Percentiles rank a stretch among this genome's conserved stretches.
These are phyloP conservation scores for Salix suchowensis DNA, from an alignment of 345 rosid species.

Conservation along the genomic window DNA sequence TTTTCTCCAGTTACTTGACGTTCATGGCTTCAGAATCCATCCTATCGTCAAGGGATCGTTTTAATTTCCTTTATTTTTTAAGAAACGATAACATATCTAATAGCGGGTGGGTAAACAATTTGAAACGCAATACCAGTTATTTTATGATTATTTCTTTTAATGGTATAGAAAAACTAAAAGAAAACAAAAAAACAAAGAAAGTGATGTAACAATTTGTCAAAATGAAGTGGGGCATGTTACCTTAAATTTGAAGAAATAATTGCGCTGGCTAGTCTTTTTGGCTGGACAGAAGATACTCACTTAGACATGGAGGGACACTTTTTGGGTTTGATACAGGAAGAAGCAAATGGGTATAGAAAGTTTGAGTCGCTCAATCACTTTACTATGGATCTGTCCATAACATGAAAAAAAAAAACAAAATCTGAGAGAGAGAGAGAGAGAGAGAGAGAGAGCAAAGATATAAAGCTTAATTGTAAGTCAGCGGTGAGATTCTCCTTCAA, in stretches of 20 bases:
- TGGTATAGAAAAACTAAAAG: neutral
- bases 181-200: neutral
- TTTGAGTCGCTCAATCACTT: conserved; percentile 8
- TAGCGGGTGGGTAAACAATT: too few species aligned
- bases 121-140: neutral
- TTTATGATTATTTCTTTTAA: neutral
- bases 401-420: neutral
- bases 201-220: conserved; percentile 4
- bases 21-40: too few species aligned
- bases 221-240: conserved; percentile 12
- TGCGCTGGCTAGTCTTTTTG: conserved; percentile 1
- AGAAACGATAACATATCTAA: too few species aligned
- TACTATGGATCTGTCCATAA: conserved; percentile 17
- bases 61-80: too few species aligned
- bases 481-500: conserved; percentile 12
- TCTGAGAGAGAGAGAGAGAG: neutral
- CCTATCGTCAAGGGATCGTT: too few species aligned
- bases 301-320: conserved; percentile 4
- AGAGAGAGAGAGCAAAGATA: neutral
- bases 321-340: conserved; percentile 5
- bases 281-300: neutral
- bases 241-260: conserved; percentile 23
- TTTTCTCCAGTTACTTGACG: too few species aligned
- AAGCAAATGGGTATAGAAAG: conserved; percentile 2
- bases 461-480: conserved; percentile 23